Base-by-base conservation (phyloP, 768 basidiomycete genomes). In the Hypsizygus marmoreus region DNA sequence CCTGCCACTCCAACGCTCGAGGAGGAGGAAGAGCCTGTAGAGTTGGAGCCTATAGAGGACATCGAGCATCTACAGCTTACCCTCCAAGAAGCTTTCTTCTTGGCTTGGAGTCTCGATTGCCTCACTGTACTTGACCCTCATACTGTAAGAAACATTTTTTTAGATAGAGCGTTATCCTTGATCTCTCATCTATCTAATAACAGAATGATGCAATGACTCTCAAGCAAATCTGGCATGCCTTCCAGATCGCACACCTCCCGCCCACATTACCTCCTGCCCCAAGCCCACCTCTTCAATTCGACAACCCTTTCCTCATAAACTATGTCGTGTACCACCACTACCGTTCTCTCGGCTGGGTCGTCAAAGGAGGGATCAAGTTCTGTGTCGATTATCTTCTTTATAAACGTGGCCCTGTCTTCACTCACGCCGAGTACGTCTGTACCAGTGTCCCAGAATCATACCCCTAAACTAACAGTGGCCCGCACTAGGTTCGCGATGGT, bases 291-390 rank as follows among this genome's bases (percentile, higher is more conserved):
- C 66, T 75, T 22, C 79, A 82, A 48, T 83, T 89, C 40, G 95
- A 98, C 68, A 95, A 95, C 61, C 94, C 94, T 0, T 95, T 97
- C 69, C 69, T 99, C 19, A 74, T 98, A 30, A 79, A 90, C 58
- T 99, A 97, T 57, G 82, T 86, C 38, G 82, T 82, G 3, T 97
- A 95, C 59, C 95, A 98, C 63, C 94, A 98, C 65, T 98, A 89
- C 61, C 82, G 95, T 12, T 93, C 94, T 4, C 76, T 98, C 6
- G 97, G 97, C 19, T 99, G 95, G 97, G 91, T 97, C 14, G 85
- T 97, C 52, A 92, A 94, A 66, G 82, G 84, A 22, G 97, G 97
- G 1, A 84, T 97, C 73, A 99, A 99, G 66, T 99, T 99, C 67
- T 97, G 95, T 57, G 88, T 88, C 29, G 97, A 99, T 59, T 94